Conservation (phyloP, 352 stramenopile genomes). For the Pythium pyrilobum region DNA sequence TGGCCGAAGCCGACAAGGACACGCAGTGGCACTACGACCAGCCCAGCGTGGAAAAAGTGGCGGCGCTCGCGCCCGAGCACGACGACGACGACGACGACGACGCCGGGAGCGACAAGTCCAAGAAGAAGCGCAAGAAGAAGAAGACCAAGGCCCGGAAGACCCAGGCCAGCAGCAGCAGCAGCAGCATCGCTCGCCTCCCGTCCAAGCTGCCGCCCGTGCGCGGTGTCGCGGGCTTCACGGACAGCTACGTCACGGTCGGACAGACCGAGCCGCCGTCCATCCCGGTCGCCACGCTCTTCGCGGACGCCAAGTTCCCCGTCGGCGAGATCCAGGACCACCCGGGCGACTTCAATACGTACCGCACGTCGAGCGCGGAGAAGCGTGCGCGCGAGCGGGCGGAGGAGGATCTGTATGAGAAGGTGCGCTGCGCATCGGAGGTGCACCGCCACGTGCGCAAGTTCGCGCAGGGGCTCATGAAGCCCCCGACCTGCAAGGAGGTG, state of each 20-base stretch:
- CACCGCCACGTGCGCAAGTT: slow-evolving; percentile 91
- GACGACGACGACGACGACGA: slow-evolving; percentile 13
- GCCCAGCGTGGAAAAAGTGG: slow-evolving; percentile 1
- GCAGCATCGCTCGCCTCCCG: slow-evolving; percentile 5
- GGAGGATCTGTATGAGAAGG: slow-evolving; percentile 48
- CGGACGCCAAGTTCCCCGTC: slow-evolving; percentile 69
- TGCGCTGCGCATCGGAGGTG: slow-evolving; percentile 93
- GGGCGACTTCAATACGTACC: slow-evolving; percentile 91
- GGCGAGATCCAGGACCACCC: slow-evolving; percentile 93
- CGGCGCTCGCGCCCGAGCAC: background rate
- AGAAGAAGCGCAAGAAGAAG: slow-evolving; percentile 70
- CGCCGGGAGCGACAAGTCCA: slow-evolving; percentile 9
- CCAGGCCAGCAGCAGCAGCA: background rate
- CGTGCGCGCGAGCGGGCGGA: slow-evolving; percentile 79
- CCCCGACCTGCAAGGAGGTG: slow-evolving; percentile 98
- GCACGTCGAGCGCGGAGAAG: slow-evolving; percentile 80
- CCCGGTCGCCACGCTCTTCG: slow-evolving; percentile 74
- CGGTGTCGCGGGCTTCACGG: slow-evolving; percentile 86
- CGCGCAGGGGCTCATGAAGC: slow-evolving; percentile 95
- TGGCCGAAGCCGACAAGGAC: background rate
- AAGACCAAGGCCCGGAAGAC: slow-evolving; percentile 28
- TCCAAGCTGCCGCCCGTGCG: slow-evolving; percentile 61
- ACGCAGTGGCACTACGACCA: slow-evolving; percentile 1
- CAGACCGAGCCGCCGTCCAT: slow-evolving; percentile 97
- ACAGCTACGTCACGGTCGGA: slow-evolving; percentile 91